Evolutionary conservation across 2,329 filamentous ascomycete genomes (phyloP).

Genomic region (Ceratocystis huliohia): DNA sequence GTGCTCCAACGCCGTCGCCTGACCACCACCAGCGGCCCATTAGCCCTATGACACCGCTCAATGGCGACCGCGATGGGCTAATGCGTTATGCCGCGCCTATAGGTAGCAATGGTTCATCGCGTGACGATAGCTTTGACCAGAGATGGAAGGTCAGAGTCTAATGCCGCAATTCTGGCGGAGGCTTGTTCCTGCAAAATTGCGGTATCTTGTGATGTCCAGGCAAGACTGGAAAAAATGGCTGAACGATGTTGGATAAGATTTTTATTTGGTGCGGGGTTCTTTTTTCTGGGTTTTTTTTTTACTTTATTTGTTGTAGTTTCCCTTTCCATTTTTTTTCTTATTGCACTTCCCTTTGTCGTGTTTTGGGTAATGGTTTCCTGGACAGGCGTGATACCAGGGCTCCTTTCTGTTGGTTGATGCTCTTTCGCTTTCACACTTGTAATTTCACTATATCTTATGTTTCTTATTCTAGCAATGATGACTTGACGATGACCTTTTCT

Average conservation of each 20-base stretch:
- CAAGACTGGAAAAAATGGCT: slow-evolving; percentile 3
- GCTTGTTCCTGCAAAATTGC: neutral
- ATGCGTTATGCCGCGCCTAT: slow-evolving; percentile 30
- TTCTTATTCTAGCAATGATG: neutral
- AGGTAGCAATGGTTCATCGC: slow-evolving; percentile 12
- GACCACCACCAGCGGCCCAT: slow-evolving; percentile 23
- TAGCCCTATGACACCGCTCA: slow-evolving; percentile 22
- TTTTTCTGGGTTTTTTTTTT: neutral
- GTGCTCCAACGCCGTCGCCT: neutral
- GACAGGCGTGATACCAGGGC: neutral
- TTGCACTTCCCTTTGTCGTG: neutral
- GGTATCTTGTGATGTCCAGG: neutral
- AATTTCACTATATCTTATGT: neutral
- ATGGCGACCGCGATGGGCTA: slow-evolving; percentile 27
- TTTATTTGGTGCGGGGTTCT: neutral
- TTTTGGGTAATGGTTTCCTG: slow-evolving; percentile 5
- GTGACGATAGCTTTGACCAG: neutral
- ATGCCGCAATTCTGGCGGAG: neutral
- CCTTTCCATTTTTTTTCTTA: neutral
- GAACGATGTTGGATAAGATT: neutral
- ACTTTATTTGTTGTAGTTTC: neutral
- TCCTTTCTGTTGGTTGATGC: slow-evolving; percentile 1
- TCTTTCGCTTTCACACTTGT: slow-evolving; percentile 5
- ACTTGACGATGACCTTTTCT: slow-evolving; percentile 9
- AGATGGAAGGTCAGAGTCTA: neutral